Percentiles rank a stretch among this genome's conserved stretches.
These are phyloP conservation scores for Mrakiaceae sp. DNA, from an alignment of 1,284 basidiomycete genomes.

Conservation along the genomic window DNA sequence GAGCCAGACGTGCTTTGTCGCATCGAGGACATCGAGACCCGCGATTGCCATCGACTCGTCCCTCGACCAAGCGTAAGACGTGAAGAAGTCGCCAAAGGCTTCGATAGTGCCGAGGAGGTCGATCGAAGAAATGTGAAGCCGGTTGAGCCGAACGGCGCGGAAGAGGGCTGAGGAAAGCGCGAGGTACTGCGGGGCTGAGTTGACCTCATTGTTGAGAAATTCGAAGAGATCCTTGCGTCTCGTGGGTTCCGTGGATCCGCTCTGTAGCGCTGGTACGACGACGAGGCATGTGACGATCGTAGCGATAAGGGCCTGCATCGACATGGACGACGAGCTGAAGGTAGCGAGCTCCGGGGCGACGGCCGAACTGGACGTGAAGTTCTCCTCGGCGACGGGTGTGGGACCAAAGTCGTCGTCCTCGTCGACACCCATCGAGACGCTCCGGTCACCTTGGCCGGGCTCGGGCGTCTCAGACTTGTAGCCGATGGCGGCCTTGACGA, in stretches of 20 bases:
- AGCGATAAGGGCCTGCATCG: constrained; percentile 19
- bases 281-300: constrained; percentile 3
- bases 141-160: constrained; percentile 43
- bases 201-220: neutral
- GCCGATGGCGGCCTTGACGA: neutral
- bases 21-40: constrained; percentile 57
- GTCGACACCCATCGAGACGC: constrained; percentile 3
- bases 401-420: constrained; percentile 58
- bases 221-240: constrained; percentile 10
- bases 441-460: neutral
- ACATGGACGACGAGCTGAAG: constrained; percentile 21
- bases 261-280: neutral
- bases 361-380: too few species aligned
- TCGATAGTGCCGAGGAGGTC: constrained; percentile 29
- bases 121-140: constrained; percentile 47
- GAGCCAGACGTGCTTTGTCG: constrained; percentile 54
- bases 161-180: constrained; percentile 38
- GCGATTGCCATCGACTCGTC: constrained; percentile 48
- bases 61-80: constrained; percentile 47
- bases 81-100: constrained; percentile 46
- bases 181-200: constrained; percentile 27
- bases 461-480: neutral
- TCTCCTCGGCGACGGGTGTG: constrained; percentile 39
- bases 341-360: too few species aligned
- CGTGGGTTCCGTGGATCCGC: constrained; percentile 1